Base-by-base conservation (phyloP, 1,284 basidiomycete genomes). In the Cryptococcus sp. region DNA sequence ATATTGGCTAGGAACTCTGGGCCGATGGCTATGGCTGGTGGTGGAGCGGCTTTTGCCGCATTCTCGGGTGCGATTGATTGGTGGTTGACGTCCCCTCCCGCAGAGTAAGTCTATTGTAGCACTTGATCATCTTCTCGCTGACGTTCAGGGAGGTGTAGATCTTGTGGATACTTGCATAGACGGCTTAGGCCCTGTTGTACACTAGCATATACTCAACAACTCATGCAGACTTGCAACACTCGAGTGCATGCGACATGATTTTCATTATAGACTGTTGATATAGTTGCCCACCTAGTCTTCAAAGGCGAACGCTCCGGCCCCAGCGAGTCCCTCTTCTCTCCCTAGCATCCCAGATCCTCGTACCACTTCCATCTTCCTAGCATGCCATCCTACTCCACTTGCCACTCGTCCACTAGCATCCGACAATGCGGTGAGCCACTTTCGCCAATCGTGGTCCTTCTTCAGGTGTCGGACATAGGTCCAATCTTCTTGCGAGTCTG, bases 351-450 rank as follows among this genome's bases (percentile, higher is more conserved):
- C 92, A 65, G 87, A 80, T 3, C 92, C 92, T 61, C 88, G 84
- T 53, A 97, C 72, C 49, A 96, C 88, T 82, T 98, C 93, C 91
- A 97, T 93, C 78, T 98, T 98, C 48, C 91, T 78, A 32, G 88
- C 85, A 75, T 97, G 91, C 93, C 94, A 98, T 0, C 94, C 94
- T 1, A 92, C 83, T 4, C 86, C 87, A 64, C 87, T 90, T 63
- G 81, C 86, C 3, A 96, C 92, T 63, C 91, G 89, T 1, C 91
- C 91, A 60, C 90, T 88, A 11, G 86, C 85, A 57, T 85, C 80
- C 13, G 88, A 84, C n/a, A 94, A 76, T 40, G 79, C 78, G 61
- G 85, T 83, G 66, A 91, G 78, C 68, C 85, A 86, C 31, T 70
- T 69, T 48, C 88, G 78, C 66, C 85, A 82, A 1, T 84, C 82